A percentile compares a stretch with the other conserved stretches of the same genome.
phyloP scores from a whole-genome alignment of 1,139 yeast genomes.

The Zhuliangozyma parablackwelliae region DNA sequence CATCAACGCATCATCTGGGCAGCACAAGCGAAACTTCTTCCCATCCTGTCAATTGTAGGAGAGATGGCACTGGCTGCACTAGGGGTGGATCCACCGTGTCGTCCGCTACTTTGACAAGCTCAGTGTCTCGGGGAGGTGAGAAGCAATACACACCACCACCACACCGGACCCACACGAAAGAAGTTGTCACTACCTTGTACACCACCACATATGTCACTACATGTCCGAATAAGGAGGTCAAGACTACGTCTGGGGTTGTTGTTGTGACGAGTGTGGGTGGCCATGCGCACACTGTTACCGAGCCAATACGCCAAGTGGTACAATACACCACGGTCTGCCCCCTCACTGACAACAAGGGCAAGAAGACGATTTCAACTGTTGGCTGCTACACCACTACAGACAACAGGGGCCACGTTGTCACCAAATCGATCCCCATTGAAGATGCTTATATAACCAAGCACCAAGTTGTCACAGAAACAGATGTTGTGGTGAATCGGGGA shows the following conservation, averaged over 20 bases:
- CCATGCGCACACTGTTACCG: background rate
- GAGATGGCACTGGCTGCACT: too few species aligned
- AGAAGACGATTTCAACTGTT: background rate
- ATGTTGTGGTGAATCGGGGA: background rate
- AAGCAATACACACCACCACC: too few species aligned
- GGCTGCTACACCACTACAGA: background rate
- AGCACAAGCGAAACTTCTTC: too few species aligned
- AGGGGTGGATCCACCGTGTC: too few species aligned
- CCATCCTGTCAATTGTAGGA: too few species aligned
- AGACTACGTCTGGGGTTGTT: constrained; percentile 1
- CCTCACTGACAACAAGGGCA: background rate
- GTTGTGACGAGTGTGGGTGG: constrained; percentile 1
- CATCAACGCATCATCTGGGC: too few species aligned
- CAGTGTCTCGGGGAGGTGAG: too few species aligned
- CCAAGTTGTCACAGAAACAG: background rate
- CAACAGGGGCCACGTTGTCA: background rate
- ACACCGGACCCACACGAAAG: too few species aligned
- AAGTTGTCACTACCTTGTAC: background rate
- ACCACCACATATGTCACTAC: constrained; percentile 2
- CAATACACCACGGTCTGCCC: background rate
- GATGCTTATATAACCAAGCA: background rate
- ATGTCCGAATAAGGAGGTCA: background rate
- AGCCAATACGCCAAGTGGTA: background rate
- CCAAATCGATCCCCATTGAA: background rate
- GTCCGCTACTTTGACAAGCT: too few species aligned